Evolutionary conservation across 345 rosid genomes (phyloP).

Genomic region (Camelina hispida): DNA sequence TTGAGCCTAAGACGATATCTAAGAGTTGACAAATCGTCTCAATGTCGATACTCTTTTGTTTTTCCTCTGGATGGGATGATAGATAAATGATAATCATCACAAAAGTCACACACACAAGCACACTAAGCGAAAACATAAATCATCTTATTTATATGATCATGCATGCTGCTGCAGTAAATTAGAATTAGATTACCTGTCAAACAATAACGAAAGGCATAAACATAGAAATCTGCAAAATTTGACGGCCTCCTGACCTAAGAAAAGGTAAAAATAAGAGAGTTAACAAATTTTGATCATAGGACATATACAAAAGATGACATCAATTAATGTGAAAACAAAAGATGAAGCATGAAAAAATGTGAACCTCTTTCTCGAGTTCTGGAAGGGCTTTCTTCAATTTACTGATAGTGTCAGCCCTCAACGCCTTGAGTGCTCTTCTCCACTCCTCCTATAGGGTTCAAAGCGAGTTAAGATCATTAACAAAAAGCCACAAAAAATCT

Average conservation of each 20-base stretch:
- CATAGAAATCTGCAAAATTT: slow-evolving; percentile 80
- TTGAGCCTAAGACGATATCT: slow-evolving; percentile 69
- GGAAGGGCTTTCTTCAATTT: slow-evolving; percentile 80
- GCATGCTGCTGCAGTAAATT: not conserved
- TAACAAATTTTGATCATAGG: slow-evolving; percentile 2
- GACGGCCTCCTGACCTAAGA: slow-evolving; percentile 67
- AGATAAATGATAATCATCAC: not conserved
- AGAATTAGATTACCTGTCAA: slow-evolving; percentile 66
- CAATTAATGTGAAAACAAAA: not conserved
- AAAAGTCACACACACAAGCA: slow-evolving; percentile 12
- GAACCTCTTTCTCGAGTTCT: slow-evolving; percentile 87
- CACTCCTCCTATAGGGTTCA: slow-evolving; percentile 77
- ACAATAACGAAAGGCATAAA: slow-evolving; percentile 85
- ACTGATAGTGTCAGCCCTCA: slow-evolving; percentile 63
- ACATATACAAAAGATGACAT: not conserved
- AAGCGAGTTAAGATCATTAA: slow-evolving; percentile 3
- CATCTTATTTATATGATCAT: not conserved
- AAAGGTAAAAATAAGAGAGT: slow-evolving; percentile 24
- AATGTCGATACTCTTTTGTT: slow-evolving; percentile 77
- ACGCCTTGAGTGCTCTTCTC: slow-evolving; percentile 76
- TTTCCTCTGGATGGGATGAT: slow-evolving; percentile 62
- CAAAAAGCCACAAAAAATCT: not conserved
- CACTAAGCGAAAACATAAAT: not conserved
- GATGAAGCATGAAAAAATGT: not conserved
- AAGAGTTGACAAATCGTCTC: slow-evolving; percentile 77